A percentile compares a stretch with the other conserved stretches of the same genome.
Conservation (phyloP, 1,284 basidiomycete genomes). For the Exobasidium cylindrosporum region DNA sequence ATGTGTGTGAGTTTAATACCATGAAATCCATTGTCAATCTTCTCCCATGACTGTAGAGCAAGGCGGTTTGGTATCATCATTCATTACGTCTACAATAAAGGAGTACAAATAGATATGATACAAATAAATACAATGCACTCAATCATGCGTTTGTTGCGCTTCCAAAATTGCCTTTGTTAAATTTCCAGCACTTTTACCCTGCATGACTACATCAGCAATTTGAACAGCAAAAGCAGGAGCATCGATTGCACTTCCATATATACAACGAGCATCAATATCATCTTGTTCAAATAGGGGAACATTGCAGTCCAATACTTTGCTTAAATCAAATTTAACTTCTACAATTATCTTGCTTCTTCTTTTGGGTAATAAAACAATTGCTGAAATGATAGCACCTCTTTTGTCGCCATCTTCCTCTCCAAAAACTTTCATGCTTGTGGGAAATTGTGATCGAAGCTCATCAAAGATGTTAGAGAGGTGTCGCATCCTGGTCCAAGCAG, state of each 20-base stretch:
- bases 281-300: neutral
- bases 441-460: neutral
- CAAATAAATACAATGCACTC: neutral
- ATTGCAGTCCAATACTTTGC: neutral
- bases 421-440: neutral
- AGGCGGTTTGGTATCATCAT: no score
- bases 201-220: neutral
- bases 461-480: neutral
- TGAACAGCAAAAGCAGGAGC: neutral
- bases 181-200: neutral
- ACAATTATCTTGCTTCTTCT: neutral
- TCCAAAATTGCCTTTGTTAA: neutral
- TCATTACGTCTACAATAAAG: no score
- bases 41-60: no score
- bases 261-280: neutral
- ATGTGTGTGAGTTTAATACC: no score
- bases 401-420: neutral
- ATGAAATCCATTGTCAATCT: no score
- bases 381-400: neutral
- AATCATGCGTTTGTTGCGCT: neutral
- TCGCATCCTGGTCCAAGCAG: slow-evolving; percentile 9
- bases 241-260: neutral
- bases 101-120: no score
- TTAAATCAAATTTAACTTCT: neutral
- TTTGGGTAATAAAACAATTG: neutral